Conservation (phyloP, 257 asterid genomes). For the Plantago elongata region DNA sequence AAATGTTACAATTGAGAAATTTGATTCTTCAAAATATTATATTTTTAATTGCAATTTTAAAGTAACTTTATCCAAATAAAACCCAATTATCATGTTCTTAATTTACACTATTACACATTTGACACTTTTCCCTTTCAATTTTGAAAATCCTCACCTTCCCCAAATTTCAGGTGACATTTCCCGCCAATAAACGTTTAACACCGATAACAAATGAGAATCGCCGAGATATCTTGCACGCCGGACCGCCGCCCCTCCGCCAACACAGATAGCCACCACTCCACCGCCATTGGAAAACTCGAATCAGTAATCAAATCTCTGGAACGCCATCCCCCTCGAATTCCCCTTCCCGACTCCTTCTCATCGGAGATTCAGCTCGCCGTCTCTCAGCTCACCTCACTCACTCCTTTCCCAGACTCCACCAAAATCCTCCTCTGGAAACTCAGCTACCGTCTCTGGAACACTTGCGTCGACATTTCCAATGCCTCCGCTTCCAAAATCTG, state of each 20-base stretch:
- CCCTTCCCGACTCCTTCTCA: conserved; percentile 57
- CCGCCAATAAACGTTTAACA: conserved; percentile 34
- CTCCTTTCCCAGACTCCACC: conserved; percentile 63
- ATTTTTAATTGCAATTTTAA: too few species aligned
- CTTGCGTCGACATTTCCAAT: conserved; percentile 82
- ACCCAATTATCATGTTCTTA: too few species aligned
- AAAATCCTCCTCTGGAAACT: conserved; percentile 81
- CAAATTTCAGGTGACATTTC: conserved; percentile 25
- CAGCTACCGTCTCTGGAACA: conserved; percentile 93
- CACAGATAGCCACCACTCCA: conserved; percentile 34
- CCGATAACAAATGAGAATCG: conserved; percentile 63
- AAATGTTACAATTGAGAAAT: too few species aligned
- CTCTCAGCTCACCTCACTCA: conserved; percentile 50
- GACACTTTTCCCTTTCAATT: too few species aligned
- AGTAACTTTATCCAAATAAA: too few species aligned
- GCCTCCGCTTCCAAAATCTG: conserved; percentile 38
- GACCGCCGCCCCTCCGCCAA: conserved; percentile 50
- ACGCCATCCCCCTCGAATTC: conserved; percentile 38
- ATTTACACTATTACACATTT: too few species aligned
- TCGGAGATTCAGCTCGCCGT: conserved; percentile 46
- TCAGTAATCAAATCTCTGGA: conserved; percentile 59
- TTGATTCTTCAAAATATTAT: too few species aligned
- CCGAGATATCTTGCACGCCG: conserved; percentile 57
- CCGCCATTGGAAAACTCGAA: conserved; percentile 53
- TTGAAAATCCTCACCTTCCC: neutral